A percentile compares a stretch with the other conserved stretches of the same genome.
Conservation (phyloP, 768 basidiomycete genomes). For the Tylopilus cervinicoccineus region DNA sequence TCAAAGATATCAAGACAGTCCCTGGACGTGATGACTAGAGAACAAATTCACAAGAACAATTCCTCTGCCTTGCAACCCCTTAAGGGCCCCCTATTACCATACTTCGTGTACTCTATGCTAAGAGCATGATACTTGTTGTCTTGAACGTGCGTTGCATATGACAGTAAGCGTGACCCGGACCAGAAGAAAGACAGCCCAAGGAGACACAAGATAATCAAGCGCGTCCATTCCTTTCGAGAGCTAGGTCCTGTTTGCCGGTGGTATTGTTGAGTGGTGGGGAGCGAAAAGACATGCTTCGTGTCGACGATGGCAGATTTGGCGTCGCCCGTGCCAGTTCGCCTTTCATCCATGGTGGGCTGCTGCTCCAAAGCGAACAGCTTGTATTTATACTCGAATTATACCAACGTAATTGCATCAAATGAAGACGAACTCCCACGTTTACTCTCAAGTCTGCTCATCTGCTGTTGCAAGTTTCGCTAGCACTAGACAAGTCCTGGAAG, state of each 20-base stretch:
- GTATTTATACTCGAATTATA: too few species aligned
- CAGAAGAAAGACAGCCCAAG: slow-evolving; percentile 16
- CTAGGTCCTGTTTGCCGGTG: not conserved
- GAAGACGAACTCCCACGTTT: not conserved
- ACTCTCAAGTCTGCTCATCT: not conserved
- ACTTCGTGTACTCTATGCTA: slow-evolving; percentile 14
- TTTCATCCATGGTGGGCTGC: slow-evolving; percentile 18
- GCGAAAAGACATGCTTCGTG: slow-evolving; percentile 12
- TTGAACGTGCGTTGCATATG: slow-evolving; percentile 1
- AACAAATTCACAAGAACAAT: slow-evolving; percentile 39
- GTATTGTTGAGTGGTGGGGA: slow-evolving; percentile 14
- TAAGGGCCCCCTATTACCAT: slow-evolving; percentile 19
- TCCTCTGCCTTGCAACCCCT: slow-evolving; percentile 39
- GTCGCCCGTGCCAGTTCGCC: slow-evolving; percentile 1
- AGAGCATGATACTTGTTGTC: slow-evolving; percentile 15
- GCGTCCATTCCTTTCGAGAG: slow-evolving; percentile 14
- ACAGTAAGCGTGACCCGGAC: not conserved
- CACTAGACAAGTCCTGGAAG: slow-evolving; percentile 31
- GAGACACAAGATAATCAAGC: slow-evolving; percentile 9
- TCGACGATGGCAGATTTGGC: not conserved
- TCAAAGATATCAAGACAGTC: not conserved
- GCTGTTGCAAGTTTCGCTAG: slow-evolving; percentile 19
- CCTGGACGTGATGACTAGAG: not conserved
- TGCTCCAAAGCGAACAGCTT: not conserved
- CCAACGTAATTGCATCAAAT: too few species aligned